Base-by-base conservation (phyloP, 306 rosid genomes). In the Cercis canadensis region DNA sequence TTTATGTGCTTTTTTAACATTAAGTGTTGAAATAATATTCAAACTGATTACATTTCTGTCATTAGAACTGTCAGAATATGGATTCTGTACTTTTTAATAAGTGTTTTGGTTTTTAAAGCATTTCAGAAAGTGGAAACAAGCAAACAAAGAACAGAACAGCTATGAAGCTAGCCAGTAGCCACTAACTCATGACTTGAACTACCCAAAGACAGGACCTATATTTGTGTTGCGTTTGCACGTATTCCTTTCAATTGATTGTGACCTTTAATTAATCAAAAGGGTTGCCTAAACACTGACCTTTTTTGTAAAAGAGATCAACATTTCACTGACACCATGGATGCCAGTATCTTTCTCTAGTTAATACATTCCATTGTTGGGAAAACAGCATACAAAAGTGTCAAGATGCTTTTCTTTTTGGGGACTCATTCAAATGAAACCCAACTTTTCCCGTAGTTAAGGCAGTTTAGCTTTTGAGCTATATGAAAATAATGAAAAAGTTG, bases 371-470 rank as follows among this genome's bases (percentile, higher is more conserved):
- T 67, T 91, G 97, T 83, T 84, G 82, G 78, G 72, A 70, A 85
- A 88, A 84, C 80, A 81, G 79, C 84, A 62, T 70, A 83, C 85
- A 86, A 53, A 77, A 86, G 84, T 75, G 70, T 68, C 80, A 57
- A 70, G 45, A 60, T 56, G 74, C 87, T 80, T 80, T 79, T 57
- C 73, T 43, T 67, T 60, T 49, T 12, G 70, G 24, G 62, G 45
- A 67, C 71, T 74, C 57, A 57, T 34, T 74, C 52, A 56, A 46
- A 62, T n/a, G 43, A 55, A 40, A 32, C 56, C 32, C 18, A 24
- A 44, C 79, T 69, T 77, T 68, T 82, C 76, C n/a, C n/a, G n/a
- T n/a, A n/a, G n/a, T n/a, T n/a, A n/a, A n/a, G n/a, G n/a, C n/a
- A n/a, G n/a, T 73, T 66, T 65, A 75, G 60, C 60, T 78, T 72